phyloP scores from a whole-genome alignment of 106 monocot genomes.

The Acorus calamus region DNA sequence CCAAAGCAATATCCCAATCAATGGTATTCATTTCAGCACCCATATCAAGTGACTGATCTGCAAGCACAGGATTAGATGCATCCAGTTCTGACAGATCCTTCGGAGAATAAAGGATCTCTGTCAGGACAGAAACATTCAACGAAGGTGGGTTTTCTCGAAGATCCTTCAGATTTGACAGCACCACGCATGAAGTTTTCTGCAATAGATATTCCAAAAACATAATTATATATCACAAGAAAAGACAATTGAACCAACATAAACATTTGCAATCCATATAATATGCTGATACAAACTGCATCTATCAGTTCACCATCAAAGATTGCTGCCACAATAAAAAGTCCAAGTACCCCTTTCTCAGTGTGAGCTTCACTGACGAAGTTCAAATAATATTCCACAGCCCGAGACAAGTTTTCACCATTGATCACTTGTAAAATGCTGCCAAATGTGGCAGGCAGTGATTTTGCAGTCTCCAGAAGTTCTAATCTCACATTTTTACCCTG shows the following conservation, averaged over 20 bases:
- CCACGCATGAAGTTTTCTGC: conserved; percentile 40
- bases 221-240: too few relatives aligned
- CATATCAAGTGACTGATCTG: conserved; percentile 18
- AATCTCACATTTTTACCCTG: conserved; percentile 79
- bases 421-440: conserved; percentile 53
- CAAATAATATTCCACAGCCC: conserved; percentile 77
- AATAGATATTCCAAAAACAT: neutral
- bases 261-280: too few relatives aligned
- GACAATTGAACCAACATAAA: too few relatives aligned
- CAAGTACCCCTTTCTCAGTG: conserved; percentile 70
- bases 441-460: conserved; percentile 76
- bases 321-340: neutral
- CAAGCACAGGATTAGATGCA: conserved; percentile 10
- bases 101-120: conserved; percentile 46
- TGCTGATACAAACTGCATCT: neutral
- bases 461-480: conserved; percentile 86
- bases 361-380: conserved; percentile 88
- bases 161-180: conserved; percentile 59
- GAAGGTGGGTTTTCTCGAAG: conserved; percentile 67
- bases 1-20: conserved; percentile 83
- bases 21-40: conserved; percentile 35
- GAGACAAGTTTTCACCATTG: conserved; percentile 47
- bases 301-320: neutral
- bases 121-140: conserved; percentile 49
- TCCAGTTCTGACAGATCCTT: conserved; percentile 15